phyloP scores from a whole-genome alignment of 2,329 filamentous ascomycete genomes.

The Pseudogymnoascus sp. region DNA sequence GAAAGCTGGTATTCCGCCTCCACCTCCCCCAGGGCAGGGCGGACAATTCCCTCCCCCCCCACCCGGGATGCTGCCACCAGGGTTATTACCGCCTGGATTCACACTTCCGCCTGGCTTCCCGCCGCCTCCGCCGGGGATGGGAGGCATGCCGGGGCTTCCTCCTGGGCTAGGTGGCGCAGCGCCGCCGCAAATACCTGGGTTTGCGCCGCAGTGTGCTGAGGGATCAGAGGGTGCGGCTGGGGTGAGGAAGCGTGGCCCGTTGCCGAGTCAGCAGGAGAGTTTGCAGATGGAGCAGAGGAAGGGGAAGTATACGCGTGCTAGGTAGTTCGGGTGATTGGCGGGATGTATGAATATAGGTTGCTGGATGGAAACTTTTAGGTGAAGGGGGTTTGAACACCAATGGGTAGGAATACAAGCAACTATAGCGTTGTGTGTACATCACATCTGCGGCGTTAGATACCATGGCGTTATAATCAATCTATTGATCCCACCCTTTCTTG shows the following conservation, averaged over 20 bases:
- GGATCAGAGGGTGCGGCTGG: slow-evolving; percentile 27
- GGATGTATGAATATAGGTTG: neutral
- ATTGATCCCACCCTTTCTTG: neutral
- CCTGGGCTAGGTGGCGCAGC: neutral
- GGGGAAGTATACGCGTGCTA: slow-evolving; percentile 48
- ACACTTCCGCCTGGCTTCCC: slow-evolving; percentile 28
- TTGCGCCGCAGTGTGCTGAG: slow-evolving; percentile 27
- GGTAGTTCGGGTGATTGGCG: slow-evolving; percentile 15
- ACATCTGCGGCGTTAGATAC: neutral
- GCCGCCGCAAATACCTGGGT: slow-evolving; percentile 26
- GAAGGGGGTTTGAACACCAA: neutral
- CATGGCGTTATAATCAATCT: slow-evolving; percentile 5
- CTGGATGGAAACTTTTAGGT: neutral
- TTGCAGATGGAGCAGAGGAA: slow-evolving; percentile 66
- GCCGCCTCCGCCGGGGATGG: slow-evolving; percentile 34
- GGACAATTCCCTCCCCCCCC: slow-evolving; percentile 29
- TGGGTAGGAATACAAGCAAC: neutral
- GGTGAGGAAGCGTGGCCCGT: slow-evolving; percentile 54
- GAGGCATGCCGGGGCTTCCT: slow-evolving; percentile 21
- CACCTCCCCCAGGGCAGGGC: slow-evolving; percentile 34
- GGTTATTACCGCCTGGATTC: slow-evolving; percentile 37
- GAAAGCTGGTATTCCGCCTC: slow-evolving; percentile 54
- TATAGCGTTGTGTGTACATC: neutral
- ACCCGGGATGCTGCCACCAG: slow-evolving; percentile 39
- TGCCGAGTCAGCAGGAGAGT: slow-evolving; percentile 80